These are phyloP conservation scores for Vitis hybrid DNA, from an alignment of 177 flowering plant genomes.

Conservation along the genomic window DNA sequence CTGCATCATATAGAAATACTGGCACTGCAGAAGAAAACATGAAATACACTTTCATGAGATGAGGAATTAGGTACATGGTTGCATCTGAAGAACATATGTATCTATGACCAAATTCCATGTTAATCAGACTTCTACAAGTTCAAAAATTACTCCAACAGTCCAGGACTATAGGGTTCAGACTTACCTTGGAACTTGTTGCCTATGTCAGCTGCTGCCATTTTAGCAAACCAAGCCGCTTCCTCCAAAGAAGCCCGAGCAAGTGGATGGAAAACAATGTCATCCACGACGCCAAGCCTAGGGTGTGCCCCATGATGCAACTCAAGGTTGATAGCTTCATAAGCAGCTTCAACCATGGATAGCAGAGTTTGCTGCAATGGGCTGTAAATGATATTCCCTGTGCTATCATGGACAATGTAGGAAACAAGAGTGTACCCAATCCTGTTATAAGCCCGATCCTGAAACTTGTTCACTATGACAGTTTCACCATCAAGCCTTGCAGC, in stretches of 20 bases:
- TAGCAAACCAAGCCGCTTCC: slow-evolving; percentile 77
- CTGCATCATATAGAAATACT: slow-evolving; percentile 54
- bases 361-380: slow-evolving; percentile 61
- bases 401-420: slow-evolving; percentile 42
- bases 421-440: slow-evolving; percentile 59
- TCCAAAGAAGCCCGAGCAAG: slow-evolving; percentile 59
- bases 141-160: background rate
- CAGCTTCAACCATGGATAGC: slow-evolving; percentile 59
- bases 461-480: slow-evolving; percentile 52
- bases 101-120: too few species aligned
- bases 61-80: background rate
- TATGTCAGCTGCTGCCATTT: slow-evolving; percentile 54
- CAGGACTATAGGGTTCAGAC: background rate
- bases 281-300: slow-evolving; percentile 76
- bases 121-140: too few species aligned
- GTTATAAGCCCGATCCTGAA: slow-evolving; percentile 58
- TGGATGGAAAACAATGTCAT: slow-evolving; percentile 68
- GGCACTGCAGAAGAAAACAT: slow-evolving; percentile 44
- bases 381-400: slow-evolving; percentile 36
- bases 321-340: slow-evolving; percentile 52
- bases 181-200: slow-evolving; percentile 58
- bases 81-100: too few species aligned
- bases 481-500: slow-evolving; percentile 49
- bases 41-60: background rate
- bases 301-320: slow-evolving; percentile 62